These are phyloP conservation scores for Leucoagaricus sp. DNA, from an alignment of 1,284 basidiomycete species.

Conservation along the genomic window DNA sequence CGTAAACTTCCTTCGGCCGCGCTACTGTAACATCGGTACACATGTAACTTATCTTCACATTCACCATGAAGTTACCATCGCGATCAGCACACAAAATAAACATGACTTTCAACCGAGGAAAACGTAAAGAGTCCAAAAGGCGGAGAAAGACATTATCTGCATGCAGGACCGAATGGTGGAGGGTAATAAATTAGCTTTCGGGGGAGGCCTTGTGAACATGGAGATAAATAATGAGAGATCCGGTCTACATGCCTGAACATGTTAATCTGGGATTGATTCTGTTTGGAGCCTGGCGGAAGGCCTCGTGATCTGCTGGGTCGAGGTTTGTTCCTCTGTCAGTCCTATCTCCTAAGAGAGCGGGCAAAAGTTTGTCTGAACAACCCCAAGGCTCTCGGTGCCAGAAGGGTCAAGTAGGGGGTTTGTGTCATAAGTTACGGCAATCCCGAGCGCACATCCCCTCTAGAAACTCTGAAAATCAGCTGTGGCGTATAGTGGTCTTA, in stretches of 20 bases:
- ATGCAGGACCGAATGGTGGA: too few relatives aligned
- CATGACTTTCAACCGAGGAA: too few relatives aligned
- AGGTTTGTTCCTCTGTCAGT: background rate
- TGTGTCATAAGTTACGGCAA: background rate
- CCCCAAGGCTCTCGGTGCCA: too few relatives aligned
- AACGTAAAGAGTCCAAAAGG: background rate
- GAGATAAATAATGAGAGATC: conserved; percentile 1
- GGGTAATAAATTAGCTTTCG: background rate
- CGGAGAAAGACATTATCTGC: background rate
- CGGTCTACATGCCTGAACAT: too few relatives aligned
- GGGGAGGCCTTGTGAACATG: background rate
- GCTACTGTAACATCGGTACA: background rate
- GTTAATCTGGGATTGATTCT: too few relatives aligned
- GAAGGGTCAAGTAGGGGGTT: conserved; percentile 1
- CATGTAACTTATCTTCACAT: background rate
- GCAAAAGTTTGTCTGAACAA: too few relatives aligned
- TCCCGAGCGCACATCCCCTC: background rate
- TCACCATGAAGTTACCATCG: background rate
- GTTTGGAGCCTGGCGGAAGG: too few relatives aligned
- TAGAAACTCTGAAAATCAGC: background rate
- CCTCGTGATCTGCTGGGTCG: too few relatives aligned
- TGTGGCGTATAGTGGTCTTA: background rate
- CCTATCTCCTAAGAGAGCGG: background rate
- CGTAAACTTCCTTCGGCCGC: background rate
- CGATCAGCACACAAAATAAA: too few relatives aligned